These are phyloP conservation scores for Nakaseomyces nivariensis DNA, from an alignment of 1,139 yeast species.

Conservation along the genomic window DNA sequence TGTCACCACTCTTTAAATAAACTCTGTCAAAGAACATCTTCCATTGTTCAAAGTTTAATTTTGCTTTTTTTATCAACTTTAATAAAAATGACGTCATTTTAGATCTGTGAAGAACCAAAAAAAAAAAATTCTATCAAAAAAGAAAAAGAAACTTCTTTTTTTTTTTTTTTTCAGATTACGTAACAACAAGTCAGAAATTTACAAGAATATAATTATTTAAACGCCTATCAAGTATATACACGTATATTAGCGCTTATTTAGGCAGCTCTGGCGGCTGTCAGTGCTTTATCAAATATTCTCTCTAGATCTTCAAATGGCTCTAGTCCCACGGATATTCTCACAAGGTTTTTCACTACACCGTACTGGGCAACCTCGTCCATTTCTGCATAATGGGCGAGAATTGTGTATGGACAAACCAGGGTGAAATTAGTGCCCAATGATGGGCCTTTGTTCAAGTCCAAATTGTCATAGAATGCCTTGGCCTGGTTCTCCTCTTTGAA, in stretches of 20 bases:
- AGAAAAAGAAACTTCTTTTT: not conserved
- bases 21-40: too few species aligned
- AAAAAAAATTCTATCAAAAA: not conserved
- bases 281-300: constrained; percentile 39
- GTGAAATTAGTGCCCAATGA: constrained; percentile 92
- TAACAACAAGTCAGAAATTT: too few species aligned
- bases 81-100: not conserved
- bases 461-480: constrained; percentile 60
- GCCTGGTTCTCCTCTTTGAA: constrained; percentile 64
- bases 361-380: constrained; percentile 72
- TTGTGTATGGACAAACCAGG: constrained; percentile 82
- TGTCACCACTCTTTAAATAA: too few species aligned
- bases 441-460: constrained; percentile 81
- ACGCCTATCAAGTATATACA: too few species aligned
- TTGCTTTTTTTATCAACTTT: too few species aligned
- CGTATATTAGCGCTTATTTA: too few species aligned
- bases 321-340: constrained; percentile 79
- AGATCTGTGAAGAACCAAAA: too few species aligned
- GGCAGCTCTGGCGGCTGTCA: constrained; percentile 29
- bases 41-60: too few species aligned
- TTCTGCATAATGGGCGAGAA: constrained; percentile 81
- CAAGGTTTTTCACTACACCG: constrained; percentile 75
- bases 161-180: not conserved
- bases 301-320: constrained; percentile 39
- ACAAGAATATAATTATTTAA: too few species aligned